A percentile compares a stretch with the other conserved stretches of the same genome.
Evolutionary conservation across 2,329 filamentous ascomycete genomes (phyloP).

Genomic region (Rachicladosporium sp.): DNA sequence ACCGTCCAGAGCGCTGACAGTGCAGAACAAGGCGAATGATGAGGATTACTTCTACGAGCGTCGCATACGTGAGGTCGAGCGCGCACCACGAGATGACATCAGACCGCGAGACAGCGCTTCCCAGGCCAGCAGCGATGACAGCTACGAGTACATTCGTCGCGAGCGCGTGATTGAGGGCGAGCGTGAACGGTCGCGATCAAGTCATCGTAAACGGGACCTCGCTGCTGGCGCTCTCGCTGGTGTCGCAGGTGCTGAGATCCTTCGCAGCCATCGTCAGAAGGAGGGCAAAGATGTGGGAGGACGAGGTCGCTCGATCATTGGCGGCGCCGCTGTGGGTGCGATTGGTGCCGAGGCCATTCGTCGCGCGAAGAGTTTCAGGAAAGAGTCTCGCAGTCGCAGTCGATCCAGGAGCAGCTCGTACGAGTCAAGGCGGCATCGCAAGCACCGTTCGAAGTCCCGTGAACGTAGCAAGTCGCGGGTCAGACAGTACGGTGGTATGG

Average conservation of each 20-base stretch:
- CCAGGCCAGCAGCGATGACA: slow-evolving; percentile 48
- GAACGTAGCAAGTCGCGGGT: slow-evolving; percentile 31
- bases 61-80: slow-evolving; percentile 42
- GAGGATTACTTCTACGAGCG: slow-evolving; percentile 53
- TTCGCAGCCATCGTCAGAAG: slow-evolving; percentile 45
- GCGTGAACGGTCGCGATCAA: slow-evolving; percentile 17
- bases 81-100: slow-evolving; percentile 32
- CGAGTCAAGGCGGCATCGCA: slow-evolving; percentile 14
- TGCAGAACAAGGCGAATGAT: slow-evolving; percentile 27
- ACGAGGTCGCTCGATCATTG: slow-evolving; percentile 41
- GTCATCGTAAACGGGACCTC: slow-evolving; percentile 43
- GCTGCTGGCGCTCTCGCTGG: slow-evolving; percentile 52
- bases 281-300: slow-evolving; percentile 43
- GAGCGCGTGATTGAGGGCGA: slow-evolving; percentile 31
- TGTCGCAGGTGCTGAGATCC: slow-evolving; percentile 46
- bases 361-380: slow-evolving; percentile 32
- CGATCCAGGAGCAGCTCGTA: slow-evolving; percentile 3
- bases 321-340: slow-evolving; percentile 49
- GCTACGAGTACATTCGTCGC: slow-evolving; percentile 44
- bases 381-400: slow-evolving; percentile 2
- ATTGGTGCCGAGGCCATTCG: slow-evolving; percentile 47
- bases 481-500: slow-evolving; percentile 45
- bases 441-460: slow-evolving; percentile 25
- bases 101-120: slow-evolving; percentile 42
- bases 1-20: slow-evolving; percentile 9